These are phyloP conservation scores for Rhodosporidiobolus odoratus DNA, from an alignment of 768 basidiomycete species.

Conservation along the genomic window DNA sequence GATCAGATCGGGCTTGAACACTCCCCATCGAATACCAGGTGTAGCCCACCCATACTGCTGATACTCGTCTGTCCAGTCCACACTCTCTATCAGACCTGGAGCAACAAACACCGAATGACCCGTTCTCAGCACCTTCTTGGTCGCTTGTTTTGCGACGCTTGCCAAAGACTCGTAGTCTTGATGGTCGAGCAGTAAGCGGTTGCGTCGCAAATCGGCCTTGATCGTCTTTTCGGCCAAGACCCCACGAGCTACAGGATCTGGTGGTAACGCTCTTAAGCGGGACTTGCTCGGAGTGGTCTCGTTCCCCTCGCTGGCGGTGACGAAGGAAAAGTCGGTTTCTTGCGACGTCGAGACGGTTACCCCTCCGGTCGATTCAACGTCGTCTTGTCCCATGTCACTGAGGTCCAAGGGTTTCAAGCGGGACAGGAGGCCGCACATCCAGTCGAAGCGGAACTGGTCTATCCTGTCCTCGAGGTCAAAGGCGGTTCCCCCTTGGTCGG, in stretches of 20 bases:
- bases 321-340: not conserved
- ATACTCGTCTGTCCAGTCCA: constrained; percentile 24
- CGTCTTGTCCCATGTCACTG: not conserved
- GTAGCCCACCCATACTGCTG: constrained; percentile 16
- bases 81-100: constrained; percentile 7
- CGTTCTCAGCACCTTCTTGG: constrained; percentile 13
- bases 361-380: constrained; percentile 11
- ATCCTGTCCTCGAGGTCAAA: constrained; percentile 2
- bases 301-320: not conserved
- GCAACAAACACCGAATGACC: constrained; percentile 10
- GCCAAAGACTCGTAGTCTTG: constrained; percentile 11
- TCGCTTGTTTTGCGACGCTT: constrained; percentile 45
- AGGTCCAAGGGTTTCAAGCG: not conserved
- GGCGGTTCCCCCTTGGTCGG: not conserved
- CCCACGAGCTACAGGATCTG: constrained; percentile 12
- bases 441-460: constrained; percentile 21
- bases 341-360: not conserved
- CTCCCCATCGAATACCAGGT: constrained; percentile 25
- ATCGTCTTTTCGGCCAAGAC: constrained; percentile 25
- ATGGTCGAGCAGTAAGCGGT: constrained; percentile 9
- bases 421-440: constrained; percentile 7
- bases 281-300: not conserved
- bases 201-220: not conserved
- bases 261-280: not conserved
- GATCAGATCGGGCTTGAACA: constrained; percentile 29